Base-by-base conservation (phyloP, 192 early-diverging fungal species). In the Gaertneriomyces semiglobifer region DNA sequence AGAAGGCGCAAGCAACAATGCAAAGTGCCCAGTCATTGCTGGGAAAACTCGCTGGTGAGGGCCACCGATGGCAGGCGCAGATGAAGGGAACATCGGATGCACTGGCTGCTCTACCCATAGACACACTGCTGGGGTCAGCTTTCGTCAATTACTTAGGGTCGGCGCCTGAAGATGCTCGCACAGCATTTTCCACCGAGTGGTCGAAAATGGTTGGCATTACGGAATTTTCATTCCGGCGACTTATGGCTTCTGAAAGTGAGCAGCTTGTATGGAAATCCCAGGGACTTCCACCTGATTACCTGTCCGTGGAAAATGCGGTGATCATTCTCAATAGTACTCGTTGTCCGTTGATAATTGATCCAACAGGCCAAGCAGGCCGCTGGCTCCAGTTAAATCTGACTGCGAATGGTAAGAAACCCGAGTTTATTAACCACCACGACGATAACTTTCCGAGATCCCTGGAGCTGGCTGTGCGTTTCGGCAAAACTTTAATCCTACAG, bases 381-480 rank as follows among this genome's bases (percentile, higher is more conserved):
- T 86, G 85, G 85, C 65, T 86, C 7, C 81, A 81, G 56, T 68
- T 59, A 3, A 64, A 81, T 72, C 56, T 83, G 44, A 44, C 64
- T 14, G 77, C 79, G 4, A 33, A 33, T 33, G 25, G 25, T 2
- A 71, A 74, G 38, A 84, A 82, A 53, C 80, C 80, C 1, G 84
- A 87, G 64, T 58, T 83, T 6, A 70, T 84, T 16, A 82, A 84
- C 19, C 80, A 80, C 25, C 71, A 79, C 55, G 80, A 84, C 62
- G 78, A 81, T 9, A 79, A 67, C 52, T 87, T 86, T 53, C 25
- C 82, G 42, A 20, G 81, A 20, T 44, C 79, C 6, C 60, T 87
- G 11, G 85, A 86, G 58, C 64, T 86, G 19, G 77, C 84, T 7
- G 66, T 87, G 4, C 62, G 85, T 44, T 86, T 87, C 74, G 85